Evolutionary conservation across 805 yeast genomes (phyloP), one percentile per base, ranked within the genome.

Genomic region (Pichia manshurica): DNA sequence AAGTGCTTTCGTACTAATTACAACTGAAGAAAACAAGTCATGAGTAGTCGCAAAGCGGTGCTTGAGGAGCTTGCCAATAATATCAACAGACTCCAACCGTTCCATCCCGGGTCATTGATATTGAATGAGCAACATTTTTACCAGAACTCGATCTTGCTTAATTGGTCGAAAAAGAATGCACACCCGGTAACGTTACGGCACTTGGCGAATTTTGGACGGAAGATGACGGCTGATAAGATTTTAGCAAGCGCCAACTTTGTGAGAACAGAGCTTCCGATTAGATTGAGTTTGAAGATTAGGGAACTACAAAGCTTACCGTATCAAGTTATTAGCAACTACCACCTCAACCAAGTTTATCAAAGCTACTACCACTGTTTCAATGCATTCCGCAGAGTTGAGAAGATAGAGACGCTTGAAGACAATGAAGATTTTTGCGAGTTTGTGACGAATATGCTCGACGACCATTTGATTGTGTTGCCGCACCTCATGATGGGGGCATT

Each of bases 401-500:
- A 73, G 25, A 84, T 93, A 51, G 71, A 73, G 25, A 78, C 84
- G 0, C 64, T 88, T 33, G 81, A 83, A 34, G 96, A 88, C 46
- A 91, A 91, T 61, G 81, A 78, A 36, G 66, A 66, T 54, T 90
- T 91, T 63, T 83, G 95, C 60, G 69, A 70, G 22, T 74, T 79
- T 45, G 68, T 90, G 47, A 73, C 77, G 23, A 70, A 74, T 29
- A 75, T 89, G 52, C 68, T 91, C 55, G 88, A 84, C 63, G 85
- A 82, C 57, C 96, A 91, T 66, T 74, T 88, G 42, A 69, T 84
- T 46, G 86, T 88, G 53, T 71, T 91, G 50, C 93, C 97, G 1
- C 91, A 90, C 62, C 70, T 90, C 50, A 84, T 91, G 73, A 86
- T 89, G 89, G 98, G 98, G 1, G 88, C 95, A 1, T 69, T 89